phyloP scores from a whole-genome alignment of 495 filamentous ascomycete genomes.

The Cryomyces antarcticus region DNA sequence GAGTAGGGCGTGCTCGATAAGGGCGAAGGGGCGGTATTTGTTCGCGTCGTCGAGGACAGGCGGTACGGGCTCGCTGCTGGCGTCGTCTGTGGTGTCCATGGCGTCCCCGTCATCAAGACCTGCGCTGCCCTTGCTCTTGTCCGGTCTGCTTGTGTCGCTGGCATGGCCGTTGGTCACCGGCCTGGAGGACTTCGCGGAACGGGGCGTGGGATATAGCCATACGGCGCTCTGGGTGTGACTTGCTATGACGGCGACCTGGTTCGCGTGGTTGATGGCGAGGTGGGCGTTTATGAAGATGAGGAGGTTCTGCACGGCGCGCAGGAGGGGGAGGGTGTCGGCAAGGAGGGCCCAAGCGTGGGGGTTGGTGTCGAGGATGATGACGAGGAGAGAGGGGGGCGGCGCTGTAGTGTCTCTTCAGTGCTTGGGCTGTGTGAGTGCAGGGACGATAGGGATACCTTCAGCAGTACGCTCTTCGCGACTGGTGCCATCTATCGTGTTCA shows the following conservation, averaged over 20 bases:
- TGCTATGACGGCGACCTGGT: constrained; percentile 81
- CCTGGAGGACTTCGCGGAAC: constrained; percentile 3
- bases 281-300: constrained; percentile 95
- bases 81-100: constrained; percentile 12
- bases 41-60: constrained; percentile 36
- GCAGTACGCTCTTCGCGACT: constrained; percentile 52
- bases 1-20: constrained; percentile 62
- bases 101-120: not conserved
- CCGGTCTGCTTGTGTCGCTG: constrained; percentile 26
- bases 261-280: constrained; percentile 77
- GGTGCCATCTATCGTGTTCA: constrained; percentile 81
- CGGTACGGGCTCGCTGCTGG: constrained; percentile 21
- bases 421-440: not conserved
- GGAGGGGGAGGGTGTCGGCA: constrained; percentile 53
- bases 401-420: constrained; percentile 20
- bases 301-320: constrained; percentile 69
- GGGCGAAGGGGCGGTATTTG: constrained; percentile 81
- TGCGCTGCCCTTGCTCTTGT: constrained; percentile 3
- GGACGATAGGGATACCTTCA: constrained; percentile 21
- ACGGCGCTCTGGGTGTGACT: constrained; percentile 64
- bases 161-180: constrained; percentile 9
- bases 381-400: constrained; percentile 66
- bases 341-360: constrained; percentile 83
- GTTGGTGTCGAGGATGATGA: constrained; percentile 89
- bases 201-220: constrained; percentile 62